A percentile compares a stretch with the other conserved stretches of the same genome.
Evolutionary conservation across 257 asterid species (phyloP).

Genomic region (Schizonepeta tenuifolia): DNA sequence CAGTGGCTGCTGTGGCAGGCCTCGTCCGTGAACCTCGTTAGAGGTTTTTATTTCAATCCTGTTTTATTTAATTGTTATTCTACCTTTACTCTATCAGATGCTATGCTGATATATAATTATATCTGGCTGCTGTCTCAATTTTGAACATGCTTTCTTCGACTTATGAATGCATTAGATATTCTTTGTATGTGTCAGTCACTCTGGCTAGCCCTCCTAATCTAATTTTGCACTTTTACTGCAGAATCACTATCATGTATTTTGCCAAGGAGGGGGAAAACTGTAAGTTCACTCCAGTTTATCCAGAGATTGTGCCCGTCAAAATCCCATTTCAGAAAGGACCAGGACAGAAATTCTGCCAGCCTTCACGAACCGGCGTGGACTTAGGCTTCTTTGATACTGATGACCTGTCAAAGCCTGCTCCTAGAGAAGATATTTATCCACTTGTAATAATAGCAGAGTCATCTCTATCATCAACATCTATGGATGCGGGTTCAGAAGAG

Average conservation of each 20-base stretch:
- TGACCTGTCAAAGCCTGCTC: slow-evolving; percentile 76
- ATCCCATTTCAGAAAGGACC: slow-evolving; percentile 75
- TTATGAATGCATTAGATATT: background rate
- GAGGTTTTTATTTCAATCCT: too few relatives aligned
- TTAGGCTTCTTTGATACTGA: slow-evolving; percentile 78
- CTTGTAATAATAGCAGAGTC: slow-evolving; percentile 83
- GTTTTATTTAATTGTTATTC: too few relatives aligned
- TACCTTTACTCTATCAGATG: background rate
- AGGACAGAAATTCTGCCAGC: slow-evolving; percentile 84
- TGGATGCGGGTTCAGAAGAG: slow-evolving; percentile 33
- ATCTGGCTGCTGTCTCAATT: background rate
- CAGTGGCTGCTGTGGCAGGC: too few relatives aligned
- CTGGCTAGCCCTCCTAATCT: slow-evolving; percentile 15
- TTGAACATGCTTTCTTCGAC: background rate
- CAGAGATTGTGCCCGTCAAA: slow-evolving; percentile 74
- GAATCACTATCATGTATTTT: slow-evolving; percentile 79
- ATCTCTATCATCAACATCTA: slow-evolving; percentile 33
- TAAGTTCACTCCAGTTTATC: slow-evolving; percentile 64
- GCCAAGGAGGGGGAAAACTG: slow-evolving; percentile 78
- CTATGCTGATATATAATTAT: background rate
- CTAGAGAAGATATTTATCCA: slow-evolving; percentile 76
- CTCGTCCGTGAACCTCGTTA: too few relatives aligned
- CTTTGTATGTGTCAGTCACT: background rate
- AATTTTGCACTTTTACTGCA: slow-evolving; percentile 42
- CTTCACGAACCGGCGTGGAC: slow-evolving; percentile 91